phyloP scores from a whole-genome alignment of 2,329 filamentous ascomycete species.

The Apiospora phragmitis region DNA sequence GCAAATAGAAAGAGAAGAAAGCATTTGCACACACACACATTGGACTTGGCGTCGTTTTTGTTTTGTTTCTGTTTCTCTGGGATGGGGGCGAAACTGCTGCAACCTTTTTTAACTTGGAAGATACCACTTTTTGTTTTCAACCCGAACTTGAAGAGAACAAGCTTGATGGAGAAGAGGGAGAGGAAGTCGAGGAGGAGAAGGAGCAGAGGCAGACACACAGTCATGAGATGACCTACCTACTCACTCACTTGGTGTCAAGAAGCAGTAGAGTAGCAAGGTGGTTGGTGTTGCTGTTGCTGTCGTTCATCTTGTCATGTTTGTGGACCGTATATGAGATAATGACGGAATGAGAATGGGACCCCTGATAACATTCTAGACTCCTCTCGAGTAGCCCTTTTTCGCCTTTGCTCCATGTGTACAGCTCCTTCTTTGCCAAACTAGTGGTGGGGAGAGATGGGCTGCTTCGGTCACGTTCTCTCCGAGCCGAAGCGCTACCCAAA shows the following conservation, averaged over 20 bases:
- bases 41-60: not conserved
- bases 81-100: not conserved
- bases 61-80: not conserved
- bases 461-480: no score
- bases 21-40: conserved; percentile 3
- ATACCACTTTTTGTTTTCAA: conserved; percentile 13
- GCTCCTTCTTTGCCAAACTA: not conserved
- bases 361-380: not conserved
- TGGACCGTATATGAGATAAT: conserved; percentile 13
- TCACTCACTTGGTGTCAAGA: not conserved
- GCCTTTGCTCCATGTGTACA: not conserved
- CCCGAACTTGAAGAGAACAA: conserved; percentile 4
- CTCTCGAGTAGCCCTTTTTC: not conserved
- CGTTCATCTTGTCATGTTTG: not conserved
- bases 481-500: no score
- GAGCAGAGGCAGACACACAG: not conserved
- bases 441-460: not conserved
- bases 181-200: not conserved
- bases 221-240: not conserved
- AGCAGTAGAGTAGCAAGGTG: not conserved
- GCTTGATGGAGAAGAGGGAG: not conserved
- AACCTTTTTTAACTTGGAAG: conserved; percentile 9
- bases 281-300: not conserved
- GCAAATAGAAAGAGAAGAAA: conserved; percentile 7
- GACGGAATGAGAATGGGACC: conserved; percentile 15